These are phyloP conservation scores for Andrographis paniculata DNA, from an alignment of 305 asterid species.

Conservation along the genomic window DNA sequence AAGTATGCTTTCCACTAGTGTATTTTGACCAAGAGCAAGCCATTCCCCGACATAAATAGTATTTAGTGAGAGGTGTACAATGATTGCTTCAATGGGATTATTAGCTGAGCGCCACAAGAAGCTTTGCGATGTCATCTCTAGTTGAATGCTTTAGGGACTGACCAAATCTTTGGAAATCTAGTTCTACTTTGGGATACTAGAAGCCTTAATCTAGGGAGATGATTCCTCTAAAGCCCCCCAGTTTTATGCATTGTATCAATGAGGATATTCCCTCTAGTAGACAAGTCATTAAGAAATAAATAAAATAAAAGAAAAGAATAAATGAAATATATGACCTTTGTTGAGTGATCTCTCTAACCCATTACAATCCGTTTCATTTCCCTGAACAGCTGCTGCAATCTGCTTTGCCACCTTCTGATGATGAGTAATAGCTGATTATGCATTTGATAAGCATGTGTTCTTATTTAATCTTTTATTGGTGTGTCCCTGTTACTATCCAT, in stretches of 20 bases:
- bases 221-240: not conserved
- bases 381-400: not conserved
- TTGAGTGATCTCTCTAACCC: not conserved
- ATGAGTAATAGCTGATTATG: no score
- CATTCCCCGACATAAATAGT: no score
- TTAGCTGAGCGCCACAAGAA: no score
- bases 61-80: no score
- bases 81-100: not conserved
- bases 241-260: not conserved
- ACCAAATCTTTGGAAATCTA: not conserved
- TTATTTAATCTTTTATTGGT: no score
- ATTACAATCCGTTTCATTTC: not conserved
- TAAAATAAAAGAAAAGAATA: not conserved
- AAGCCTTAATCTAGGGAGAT: not conserved
- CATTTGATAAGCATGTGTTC: no score
- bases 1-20: no score
- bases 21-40: no score
- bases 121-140: no score
- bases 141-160: not conserved
- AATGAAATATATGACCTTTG: not conserved
- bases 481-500: no score
- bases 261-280: not conserved
- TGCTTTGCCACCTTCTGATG: no score
- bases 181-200: not conserved
- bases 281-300: not conserved